A percentile compares a stretch with the other conserved stretches of the same genome.
These are phyloP conservation scores for Neostapfia colusana DNA, from an alignment of 176 grass and related monocot genomes.

Conservation along the genomic window DNA sequence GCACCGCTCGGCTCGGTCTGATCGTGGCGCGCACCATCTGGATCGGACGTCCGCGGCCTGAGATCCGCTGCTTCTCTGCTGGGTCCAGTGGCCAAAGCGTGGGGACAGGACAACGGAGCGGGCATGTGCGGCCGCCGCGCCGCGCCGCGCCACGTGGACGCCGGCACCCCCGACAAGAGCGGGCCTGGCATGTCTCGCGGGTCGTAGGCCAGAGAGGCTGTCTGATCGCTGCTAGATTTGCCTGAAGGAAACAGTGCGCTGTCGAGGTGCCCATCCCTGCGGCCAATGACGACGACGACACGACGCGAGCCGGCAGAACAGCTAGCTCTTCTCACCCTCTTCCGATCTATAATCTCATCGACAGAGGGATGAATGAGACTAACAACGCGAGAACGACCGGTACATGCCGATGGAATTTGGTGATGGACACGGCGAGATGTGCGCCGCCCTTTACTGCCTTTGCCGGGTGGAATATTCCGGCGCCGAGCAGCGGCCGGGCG, in stretches of 20 bases:
- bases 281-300: conserved; percentile 5
- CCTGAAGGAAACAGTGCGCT: neutral
- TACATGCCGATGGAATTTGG: neutral
- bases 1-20: conserved; percentile 26
- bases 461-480: conserved; percentile 36
- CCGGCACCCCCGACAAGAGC: conserved; percentile 15
- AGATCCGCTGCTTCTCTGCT: neutral
- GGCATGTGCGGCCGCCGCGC: conserved; percentile 27
- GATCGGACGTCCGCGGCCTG: no score
- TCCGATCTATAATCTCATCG: neutral
- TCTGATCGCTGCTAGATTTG: conserved; percentile 38
- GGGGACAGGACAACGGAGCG: conserved; percentile 16
- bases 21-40: neutral
- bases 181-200: conserved; percentile 42
- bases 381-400: neutral
- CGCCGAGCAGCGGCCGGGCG: neutral
- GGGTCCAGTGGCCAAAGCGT: neutral
- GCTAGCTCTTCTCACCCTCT: neutral
- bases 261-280: neutral
- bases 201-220: conserved; percentile 16
- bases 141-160: conserved; percentile 25
- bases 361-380: neutral
- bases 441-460: neutral
- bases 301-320: neutral
- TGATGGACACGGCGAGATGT: conserved; percentile 3